Percentiles rank a stretch among this genome's conserved stretches.
phyloP scores from a whole-genome alignment of 2,329 filamentous ascomycete genomes.

The Bipolaris bicolor region DNA sequence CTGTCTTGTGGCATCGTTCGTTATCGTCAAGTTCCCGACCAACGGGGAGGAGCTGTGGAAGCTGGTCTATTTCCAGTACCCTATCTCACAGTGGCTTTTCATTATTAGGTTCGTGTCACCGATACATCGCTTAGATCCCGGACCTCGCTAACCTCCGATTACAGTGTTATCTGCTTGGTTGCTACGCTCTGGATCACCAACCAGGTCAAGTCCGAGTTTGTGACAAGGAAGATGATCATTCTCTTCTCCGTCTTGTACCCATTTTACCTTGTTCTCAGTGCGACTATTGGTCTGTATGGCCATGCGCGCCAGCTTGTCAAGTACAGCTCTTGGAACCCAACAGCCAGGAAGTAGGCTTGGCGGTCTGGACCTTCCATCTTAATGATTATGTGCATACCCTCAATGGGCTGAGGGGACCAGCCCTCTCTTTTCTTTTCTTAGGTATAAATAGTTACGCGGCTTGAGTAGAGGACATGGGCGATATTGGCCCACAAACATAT shows the following conservation, averaged over 20 bases:
- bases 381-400: conserved; percentile 1
- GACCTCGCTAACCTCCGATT: conserved; percentile 22
- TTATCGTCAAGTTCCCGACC: conserved; percentile 54
- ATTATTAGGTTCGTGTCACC: conserved; percentile 49
- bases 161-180: conserved; percentile 52
- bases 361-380: not conserved
- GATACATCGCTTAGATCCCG: conserved; percentile 4
- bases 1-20: conserved; percentile 54
- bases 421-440: not conserved
- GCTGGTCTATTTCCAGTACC: conserved; percentile 57
- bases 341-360: conserved; percentile 42
- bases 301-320: conserved; percentile 55
- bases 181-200: conserved; percentile 57
- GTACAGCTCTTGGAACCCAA: conserved; percentile 58
- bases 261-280: conserved; percentile 53
- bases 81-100: conserved; percentile 56
- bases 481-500: not conserved
- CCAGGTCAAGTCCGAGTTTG: conserved; percentile 55
- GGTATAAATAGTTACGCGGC: conserved; percentile 1
- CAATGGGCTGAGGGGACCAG: not conserved
- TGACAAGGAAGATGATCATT: conserved; percentile 50
- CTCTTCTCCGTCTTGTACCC: conserved; percentile 54
- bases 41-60: conserved; percentile 46
- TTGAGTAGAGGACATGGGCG: not conserved
- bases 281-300: conserved; percentile 55